Evolutionary conservation across 345 rosid species (phyloP).

Genomic region (Atalantia buxifolia): DNA sequence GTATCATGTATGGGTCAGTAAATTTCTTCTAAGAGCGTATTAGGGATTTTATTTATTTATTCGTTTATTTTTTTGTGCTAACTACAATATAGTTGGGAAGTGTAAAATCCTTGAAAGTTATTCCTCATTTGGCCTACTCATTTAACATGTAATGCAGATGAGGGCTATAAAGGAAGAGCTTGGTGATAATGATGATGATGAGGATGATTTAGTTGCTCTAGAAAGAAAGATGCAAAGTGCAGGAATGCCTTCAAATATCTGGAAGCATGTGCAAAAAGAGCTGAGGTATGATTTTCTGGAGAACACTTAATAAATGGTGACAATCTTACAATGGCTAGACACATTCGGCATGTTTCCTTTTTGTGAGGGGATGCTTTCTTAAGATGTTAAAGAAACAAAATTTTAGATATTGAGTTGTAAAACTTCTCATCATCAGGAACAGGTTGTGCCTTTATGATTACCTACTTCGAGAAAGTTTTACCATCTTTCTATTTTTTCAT

Average conservation of each 20-base stretch:
- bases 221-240: slow-evolving; percentile 98
- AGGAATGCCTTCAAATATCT: slow-evolving; percentile 89
- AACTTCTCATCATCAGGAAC: not conserved
- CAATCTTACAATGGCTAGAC: not conserved
- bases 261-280: slow-evolving; percentile 99
- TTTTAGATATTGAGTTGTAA: not conserved
- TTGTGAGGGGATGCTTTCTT: not conserved
- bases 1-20: not conserved
- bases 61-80: too few relatives aligned
- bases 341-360: not conserved
- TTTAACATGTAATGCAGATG: slow-evolving; percentile 54
- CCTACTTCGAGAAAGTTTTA: not conserved
- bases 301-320: not conserved
- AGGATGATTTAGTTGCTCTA: slow-evolving; percentile 91
- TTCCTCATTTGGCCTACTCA: slow-evolving; percentile 8
- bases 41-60: not conserved
- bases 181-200: slow-evolving; percentile 98
- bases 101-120: not conserved
- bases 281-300: slow-evolving; percentile 53
- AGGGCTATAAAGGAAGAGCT: slow-evolving; percentile 99
- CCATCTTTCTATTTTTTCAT: not conserved
- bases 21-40: not conserved
- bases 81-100: not conserved
- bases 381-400: not conserved
- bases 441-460: not conserved